Conservation (phyloP, 257 asterid genomes). For the Striga asiatica region DNA sequence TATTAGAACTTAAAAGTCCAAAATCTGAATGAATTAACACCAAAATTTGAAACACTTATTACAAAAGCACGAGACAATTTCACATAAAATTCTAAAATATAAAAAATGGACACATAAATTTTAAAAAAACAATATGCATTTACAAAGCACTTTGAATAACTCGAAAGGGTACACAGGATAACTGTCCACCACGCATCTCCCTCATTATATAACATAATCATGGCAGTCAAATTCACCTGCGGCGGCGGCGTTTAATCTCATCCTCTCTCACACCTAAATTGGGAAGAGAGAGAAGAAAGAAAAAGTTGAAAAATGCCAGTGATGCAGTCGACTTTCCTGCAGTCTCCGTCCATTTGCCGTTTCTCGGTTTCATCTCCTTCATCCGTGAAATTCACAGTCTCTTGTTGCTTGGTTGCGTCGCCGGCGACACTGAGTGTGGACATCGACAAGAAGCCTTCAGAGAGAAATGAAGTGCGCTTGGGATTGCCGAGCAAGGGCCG, state of each 20-base stretch:
- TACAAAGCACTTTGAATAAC: too few species aligned
- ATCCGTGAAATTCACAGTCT: slow-evolving; percentile 36
- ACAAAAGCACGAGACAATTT: too few species aligned
- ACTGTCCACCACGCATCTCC: too few species aligned
- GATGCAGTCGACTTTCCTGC: slow-evolving; percentile 26
- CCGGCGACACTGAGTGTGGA: slow-evolving; percentile 49
- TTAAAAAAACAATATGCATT: too few species aligned
- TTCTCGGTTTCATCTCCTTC: slow-evolving; percentile 20
- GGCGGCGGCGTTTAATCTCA: slow-evolving; percentile 16
- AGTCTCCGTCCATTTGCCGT: slow-evolving; percentile 22
- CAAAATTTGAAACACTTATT: too few species aligned
- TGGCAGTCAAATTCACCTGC: too few species aligned
- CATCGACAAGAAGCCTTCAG: slow-evolving; percentile 25
- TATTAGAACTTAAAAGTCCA: too few species aligned
- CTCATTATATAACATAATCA: too few species aligned
- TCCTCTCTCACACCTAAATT: background rate
- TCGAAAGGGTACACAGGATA: too few species aligned
- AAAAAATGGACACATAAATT: too few species aligned
- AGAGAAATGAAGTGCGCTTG: slow-evolving; percentile 69
- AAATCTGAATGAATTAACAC: too few species aligned
- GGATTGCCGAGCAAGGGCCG: slow-evolving; percentile 99
- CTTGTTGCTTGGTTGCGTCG: slow-evolving; percentile 42
- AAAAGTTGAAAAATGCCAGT: slow-evolving; percentile 17
- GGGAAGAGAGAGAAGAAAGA: background rate
- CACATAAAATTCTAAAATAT: too few species aligned